Percentiles rank a stretch among this genome's conserved stretches.
phyloP scores from a whole-genome alignment of 306 rosid genomes.

The Trichosanthes truncata region DNA sequence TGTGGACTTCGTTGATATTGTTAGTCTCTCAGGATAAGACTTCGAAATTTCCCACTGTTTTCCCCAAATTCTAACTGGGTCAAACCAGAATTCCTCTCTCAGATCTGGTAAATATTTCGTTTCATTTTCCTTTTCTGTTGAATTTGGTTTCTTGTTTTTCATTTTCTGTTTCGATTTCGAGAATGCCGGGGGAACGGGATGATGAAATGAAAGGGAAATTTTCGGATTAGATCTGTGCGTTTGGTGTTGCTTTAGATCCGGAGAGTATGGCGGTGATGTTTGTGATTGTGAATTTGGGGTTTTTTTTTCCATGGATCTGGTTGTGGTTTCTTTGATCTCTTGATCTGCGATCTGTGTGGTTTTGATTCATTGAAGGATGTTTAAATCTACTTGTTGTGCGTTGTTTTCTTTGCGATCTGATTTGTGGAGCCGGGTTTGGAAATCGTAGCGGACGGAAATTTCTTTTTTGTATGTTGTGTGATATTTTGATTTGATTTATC shows the following conservation, averaged over 20 bases:
- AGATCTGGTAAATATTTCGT: background rate
- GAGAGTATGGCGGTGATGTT: background rate
- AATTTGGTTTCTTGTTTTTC: background rate
- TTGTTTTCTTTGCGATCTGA: background rate
- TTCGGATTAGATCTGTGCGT: background rate
- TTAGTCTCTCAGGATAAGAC: background rate
- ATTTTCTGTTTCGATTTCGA: background rate
- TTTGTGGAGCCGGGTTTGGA: background rate
- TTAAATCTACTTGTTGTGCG: background rate
- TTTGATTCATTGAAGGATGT: background rate
- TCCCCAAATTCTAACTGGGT: background rate
- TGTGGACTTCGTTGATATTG: background rate
- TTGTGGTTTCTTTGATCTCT: background rate
- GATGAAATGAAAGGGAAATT: background rate
- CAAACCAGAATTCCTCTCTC: background rate
- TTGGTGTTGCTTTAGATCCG: constrained; percentile 9
- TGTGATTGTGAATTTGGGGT: background rate
- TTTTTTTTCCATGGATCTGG: background rate
- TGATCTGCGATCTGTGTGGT: constrained; percentile 4
- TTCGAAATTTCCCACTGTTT: background rate
- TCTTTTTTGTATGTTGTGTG: background rate
- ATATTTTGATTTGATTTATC: background rate
- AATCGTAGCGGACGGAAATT: background rate
- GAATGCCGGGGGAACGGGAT: background rate
- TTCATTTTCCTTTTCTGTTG: background rate